Evolutionary conservation across 257 asterid genomes (phyloP), one percentile per base, ranked within the genome.

Genomic region (Solanum gandarillasii): DNA sequence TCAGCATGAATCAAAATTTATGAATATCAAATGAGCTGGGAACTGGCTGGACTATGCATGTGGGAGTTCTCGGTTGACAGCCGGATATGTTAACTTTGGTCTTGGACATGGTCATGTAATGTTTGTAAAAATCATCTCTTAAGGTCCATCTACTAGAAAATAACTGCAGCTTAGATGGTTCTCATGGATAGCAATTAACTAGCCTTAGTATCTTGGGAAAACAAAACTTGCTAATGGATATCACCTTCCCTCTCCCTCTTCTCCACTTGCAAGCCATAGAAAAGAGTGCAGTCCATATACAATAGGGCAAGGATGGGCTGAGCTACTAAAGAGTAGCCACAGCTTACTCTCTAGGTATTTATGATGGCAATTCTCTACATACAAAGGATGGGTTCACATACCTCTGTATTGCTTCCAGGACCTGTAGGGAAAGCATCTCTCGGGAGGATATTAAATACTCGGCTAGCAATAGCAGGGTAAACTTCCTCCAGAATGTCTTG

Each of bases 391-490:
- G 84, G 20, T 48, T 82, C 5, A 34, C 92, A 87, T 91, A 96
- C 99, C 98, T 97, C 99, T 29, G 95, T 93, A 87, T 92, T 94
- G 90, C 99, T 94, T 84, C 96, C 98, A 79, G 95, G 97, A 87
- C 95, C 98, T 23, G 93, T 86, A 81, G 94, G 95, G 88, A 94
- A 89, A 87, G 91, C 97, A 60, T 88, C 93, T 90, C 93, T 93
- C 29, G 96, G 99, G 86, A 97, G 96, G 89, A 96, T 91, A 91
- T 85, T 91, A 89, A 94, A 94, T 65, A 91, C 89, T 92, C 95
- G 94, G 87, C 93, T 58, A 48, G 97, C 97, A 88, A 96, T 94
- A 88, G 92, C 92, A 81, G 99, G 99, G 91, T 94, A 97, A 29
- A 95, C 96, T 87, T 90, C 95, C 89, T 95, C 98, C 95, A 97